Percentiles rank a stretch among this genome's conserved stretches.
Conservation (phyloP, 768 basidiomycete genomes). For the Tremella mesenterica region DNA sequence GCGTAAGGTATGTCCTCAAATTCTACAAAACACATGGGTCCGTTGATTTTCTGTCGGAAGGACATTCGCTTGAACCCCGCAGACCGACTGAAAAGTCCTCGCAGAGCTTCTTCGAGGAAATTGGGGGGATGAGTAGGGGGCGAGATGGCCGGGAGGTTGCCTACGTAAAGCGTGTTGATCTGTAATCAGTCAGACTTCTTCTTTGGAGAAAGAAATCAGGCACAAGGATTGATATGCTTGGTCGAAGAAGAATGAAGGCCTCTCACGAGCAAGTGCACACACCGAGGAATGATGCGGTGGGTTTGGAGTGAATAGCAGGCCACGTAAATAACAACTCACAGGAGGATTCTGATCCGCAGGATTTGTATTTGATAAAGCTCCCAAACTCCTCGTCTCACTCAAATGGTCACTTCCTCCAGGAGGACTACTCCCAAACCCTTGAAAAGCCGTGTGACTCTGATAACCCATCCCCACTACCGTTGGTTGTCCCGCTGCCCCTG, state of each 20-base stretch:
- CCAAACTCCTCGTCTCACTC: constrained; percentile 18
- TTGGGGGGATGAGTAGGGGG: constrained; percentile 60
- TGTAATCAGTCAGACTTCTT: constrained; percentile 34
- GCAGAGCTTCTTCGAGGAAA: constrained; percentile 75
- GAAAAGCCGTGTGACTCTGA: neutral
- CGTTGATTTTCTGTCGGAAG: constrained; percentile 92
- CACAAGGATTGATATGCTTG: neutral
- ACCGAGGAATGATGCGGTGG: neutral
- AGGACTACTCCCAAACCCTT: constrained; percentile 20
- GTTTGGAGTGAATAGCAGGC: neutral
- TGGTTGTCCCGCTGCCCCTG: neutral
- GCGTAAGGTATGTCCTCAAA: constrained; percentile 85
- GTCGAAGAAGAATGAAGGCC: too few relatives aligned
- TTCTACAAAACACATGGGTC: constrained; percentile 99
- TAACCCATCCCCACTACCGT: neutral
- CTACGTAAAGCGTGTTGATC: constrained; percentile 99
- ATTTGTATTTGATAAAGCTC: constrained; percentile 27
- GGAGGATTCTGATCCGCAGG: constrained; percentile 86
- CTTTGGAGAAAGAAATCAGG: too few relatives aligned
- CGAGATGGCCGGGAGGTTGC: constrained; percentile 79
- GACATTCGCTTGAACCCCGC: constrained; percentile 84
- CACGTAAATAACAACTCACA: constrained; percentile 47
- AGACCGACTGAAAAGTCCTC: constrained; percentile 68
- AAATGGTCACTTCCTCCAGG: constrained; percentile 26
- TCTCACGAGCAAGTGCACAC: too few relatives aligned